Percentiles rank a stretch among this genome's conserved stretches.
Conservation (phyloP, 306 rosid genomes). For the Ceratonia siliqua region DNA sequence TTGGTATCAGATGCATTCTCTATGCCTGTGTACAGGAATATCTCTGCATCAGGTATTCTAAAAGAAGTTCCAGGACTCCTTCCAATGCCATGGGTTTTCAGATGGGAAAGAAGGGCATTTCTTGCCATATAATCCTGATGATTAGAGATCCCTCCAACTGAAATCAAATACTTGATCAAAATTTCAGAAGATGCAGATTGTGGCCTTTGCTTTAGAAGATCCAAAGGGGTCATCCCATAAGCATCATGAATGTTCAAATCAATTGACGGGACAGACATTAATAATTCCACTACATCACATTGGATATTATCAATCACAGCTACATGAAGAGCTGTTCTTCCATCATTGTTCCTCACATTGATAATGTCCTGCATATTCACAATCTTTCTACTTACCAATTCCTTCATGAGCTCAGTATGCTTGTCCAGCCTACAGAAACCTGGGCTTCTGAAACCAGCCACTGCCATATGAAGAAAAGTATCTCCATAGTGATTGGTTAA, state of each 20-base stretch:
- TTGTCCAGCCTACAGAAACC: constrained; percentile 79
- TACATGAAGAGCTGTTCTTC: constrained; percentile 84
- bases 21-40: constrained; percentile 72
- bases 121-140: constrained; percentile 43
- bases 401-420: constrained; percentile 71
- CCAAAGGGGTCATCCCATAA: constrained; percentile 80
- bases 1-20: constrained; percentile 60
- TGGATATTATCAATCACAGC: constrained; percentile 63
- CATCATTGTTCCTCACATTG: constrained; percentile 72
- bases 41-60: constrained; percentile 90
- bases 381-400: constrained; percentile 44
- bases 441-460: constrained; percentile 82
- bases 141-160: constrained; percentile 71
- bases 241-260: constrained; percentile 62
- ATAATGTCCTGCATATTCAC: constrained; percentile 47
- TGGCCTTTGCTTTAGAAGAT: constrained; percentile 66
- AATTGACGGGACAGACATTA: constrained; percentile 66
- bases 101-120: constrained; percentile 59
- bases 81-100: constrained; percentile 66
- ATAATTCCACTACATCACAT: constrained; percentile 63
- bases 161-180: constrained; percentile 65
- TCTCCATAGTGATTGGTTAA: constrained; percentile 69
- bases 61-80: constrained; percentile 87
- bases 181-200: constrained; percentile 67
- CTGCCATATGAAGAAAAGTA: constrained; percentile 86